These are phyloP conservation scores for Pseudogymnoascus sp. DNA, from an alignment of 2,329 filamentous ascomycete species.

Conservation along the genomic window DNA sequence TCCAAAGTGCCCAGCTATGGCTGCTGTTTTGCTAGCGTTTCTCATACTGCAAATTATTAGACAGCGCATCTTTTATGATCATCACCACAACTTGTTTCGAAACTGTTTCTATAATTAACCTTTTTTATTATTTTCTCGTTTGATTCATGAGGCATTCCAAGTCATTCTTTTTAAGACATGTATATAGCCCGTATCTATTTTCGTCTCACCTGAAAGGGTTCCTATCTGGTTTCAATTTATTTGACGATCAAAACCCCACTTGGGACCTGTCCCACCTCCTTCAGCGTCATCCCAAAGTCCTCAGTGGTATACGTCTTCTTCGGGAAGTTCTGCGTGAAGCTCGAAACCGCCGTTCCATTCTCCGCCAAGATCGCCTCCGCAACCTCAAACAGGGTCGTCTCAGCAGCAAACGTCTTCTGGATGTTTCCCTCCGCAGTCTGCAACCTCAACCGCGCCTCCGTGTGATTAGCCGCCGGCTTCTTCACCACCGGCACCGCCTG, in stretches of 20 bases:
- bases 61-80: neutral
- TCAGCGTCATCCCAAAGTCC: conserved; percentile 84
- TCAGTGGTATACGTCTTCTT: conserved; percentile 64
- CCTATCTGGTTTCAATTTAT: conserved; percentile 25
- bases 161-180: neutral
- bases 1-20: neutral
- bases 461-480: conserved; percentile 50
- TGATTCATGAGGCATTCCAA: conserved; percentile 3
- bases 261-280: conserved; percentile 83
- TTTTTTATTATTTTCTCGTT: neutral
- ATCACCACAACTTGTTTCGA: neutral
- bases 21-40: neutral
- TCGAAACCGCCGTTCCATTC: conserved; percentile 59
- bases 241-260: conserved; percentile 81
- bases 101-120: neutral
- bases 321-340: conserved; percentile 81
- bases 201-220: neutral
- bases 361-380: conserved; percentile 64
- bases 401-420: conserved; percentile 79
- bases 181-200: neutral
- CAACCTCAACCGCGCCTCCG: conserved; percentile 71
- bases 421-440: conserved; percentile 71
- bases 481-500: conserved; percentile 38
- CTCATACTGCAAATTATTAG: conserved; percentile 3
- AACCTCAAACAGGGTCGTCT: conserved; percentile 89